These are phyloP conservation scores for Monosporascus sp. DNA, from an alignment of 2,329 filamentous ascomycete species.

Conservation along the genomic window DNA sequence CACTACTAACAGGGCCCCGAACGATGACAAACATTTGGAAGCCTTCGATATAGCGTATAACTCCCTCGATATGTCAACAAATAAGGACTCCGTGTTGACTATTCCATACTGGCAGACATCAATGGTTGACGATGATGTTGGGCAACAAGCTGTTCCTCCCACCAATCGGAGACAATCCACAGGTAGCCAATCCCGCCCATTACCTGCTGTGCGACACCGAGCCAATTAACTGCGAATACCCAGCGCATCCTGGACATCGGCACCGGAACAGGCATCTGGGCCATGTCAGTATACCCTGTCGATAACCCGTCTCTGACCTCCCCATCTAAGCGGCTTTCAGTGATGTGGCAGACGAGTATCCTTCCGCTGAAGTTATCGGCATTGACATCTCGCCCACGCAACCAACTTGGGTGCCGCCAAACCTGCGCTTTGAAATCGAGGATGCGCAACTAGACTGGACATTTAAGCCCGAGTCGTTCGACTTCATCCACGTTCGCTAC, in stretches of 20 bases:
- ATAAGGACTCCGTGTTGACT: no score
- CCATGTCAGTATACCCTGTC: conserved; percentile 7
- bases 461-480: conserved; percentile 9
- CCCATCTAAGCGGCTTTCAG: background rate
- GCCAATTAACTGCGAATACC: background rate
- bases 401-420: conserved; percentile 12
- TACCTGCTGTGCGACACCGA: background rate
- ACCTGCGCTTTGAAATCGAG: conserved; percentile 17
- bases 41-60: no score
- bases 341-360: conserved; percentile 13
- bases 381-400: conserved; percentile 20
- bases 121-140: no score
- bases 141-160: no score
- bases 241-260: no score
- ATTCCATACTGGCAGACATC: no score
- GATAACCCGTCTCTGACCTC: background rate
- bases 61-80: no score
- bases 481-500: conserved; percentile 16
- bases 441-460: conserved; percentile 14
- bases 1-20: conserved; percentile 5
- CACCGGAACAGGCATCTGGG: conserved; percentile 7
- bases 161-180: no score
- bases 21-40: no score
- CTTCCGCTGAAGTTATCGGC: conserved; percentile 16
- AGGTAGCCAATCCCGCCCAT: background rate